phyloP scores from a whole-genome alignment of 179 eudicot genomes.

The Beta macrorhiza region DNA sequence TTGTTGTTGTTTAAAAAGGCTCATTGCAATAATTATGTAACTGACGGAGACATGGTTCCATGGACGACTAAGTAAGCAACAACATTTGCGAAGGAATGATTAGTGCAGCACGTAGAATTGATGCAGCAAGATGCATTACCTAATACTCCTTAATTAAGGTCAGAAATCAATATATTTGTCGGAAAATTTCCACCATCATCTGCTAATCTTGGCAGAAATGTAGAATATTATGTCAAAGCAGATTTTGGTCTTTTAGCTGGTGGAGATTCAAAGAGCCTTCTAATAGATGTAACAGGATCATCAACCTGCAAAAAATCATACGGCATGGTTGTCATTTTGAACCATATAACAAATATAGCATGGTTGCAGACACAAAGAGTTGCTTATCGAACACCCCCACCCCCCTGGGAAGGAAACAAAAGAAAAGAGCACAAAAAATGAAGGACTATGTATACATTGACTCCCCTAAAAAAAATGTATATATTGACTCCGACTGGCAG shows the following conservation, averaged over 20 bases:
- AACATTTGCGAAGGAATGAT: background rate
- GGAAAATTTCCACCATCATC: slow-evolving; percentile 3
- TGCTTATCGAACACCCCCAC: background rate
- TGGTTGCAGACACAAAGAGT: background rate
- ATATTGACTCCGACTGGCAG: no score
- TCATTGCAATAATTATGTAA: background rate
- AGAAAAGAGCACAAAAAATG: background rate
- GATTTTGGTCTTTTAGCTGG: slow-evolving; percentile 47
- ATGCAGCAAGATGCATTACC: slow-evolving; percentile 6
- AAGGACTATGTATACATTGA: background rate
- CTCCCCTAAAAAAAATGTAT: no score
- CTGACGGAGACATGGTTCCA: slow-evolving; percentile 5
- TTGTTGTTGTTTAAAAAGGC: slow-evolving; percentile 2
- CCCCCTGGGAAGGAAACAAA: background rate
- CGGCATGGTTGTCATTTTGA: slow-evolving; percentile 5
- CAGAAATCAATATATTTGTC: background rate
- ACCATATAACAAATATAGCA: background rate
- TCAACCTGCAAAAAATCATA: slow-evolving; percentile 52
- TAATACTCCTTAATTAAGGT: background rate
- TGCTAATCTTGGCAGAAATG: slow-evolving; percentile 4
- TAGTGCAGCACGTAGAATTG: background rate
- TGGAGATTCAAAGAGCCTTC: slow-evolving; percentile 52
- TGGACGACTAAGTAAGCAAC: background rate
- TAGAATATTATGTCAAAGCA: slow-evolving; percentile 25
- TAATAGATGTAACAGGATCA: slow-evolving; percentile 64